Conservation (phyloP, 305 asterid species). For the Striga hermonthica region DNA sequence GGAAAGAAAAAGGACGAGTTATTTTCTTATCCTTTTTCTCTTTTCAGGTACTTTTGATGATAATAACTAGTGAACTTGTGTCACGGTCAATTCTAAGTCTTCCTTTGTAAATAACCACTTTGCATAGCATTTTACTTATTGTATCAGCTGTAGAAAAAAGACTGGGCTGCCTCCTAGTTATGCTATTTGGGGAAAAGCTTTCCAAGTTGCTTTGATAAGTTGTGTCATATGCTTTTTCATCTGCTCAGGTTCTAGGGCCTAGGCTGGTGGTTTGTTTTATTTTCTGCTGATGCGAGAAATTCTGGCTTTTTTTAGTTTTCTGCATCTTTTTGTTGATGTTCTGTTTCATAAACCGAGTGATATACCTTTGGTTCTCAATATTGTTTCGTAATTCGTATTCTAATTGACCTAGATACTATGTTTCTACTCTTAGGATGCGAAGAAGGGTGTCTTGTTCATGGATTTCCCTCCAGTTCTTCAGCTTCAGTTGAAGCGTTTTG, state of each 20-base stretch:
- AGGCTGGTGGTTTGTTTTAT: constrained; percentile 4
- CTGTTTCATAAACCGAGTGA: constrained; percentile 27
- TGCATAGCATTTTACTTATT: constrained; percentile 7
- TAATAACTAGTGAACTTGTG: not conserved
- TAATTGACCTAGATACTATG: constrained; percentile 29
- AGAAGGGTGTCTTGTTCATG: constrained; percentile 87
- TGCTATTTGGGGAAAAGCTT: not conserved
- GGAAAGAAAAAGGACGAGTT: not conserved
- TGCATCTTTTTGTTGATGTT: constrained; percentile 14
- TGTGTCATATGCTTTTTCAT: not conserved
- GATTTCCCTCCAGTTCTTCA: constrained; percentile 98
- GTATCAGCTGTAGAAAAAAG: constrained; percentile 1
- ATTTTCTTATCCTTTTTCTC: not conserved
- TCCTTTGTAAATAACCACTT: not conserved
- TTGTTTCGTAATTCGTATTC: constrained; percentile 2
- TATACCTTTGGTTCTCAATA: constrained; percentile 20
- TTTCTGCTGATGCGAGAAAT: constrained; percentile 13
- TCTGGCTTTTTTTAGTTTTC: constrained; percentile 15
- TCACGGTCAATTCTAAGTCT: not conserved
- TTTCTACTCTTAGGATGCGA: constrained; percentile 71
- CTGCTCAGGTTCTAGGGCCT: not conserved
- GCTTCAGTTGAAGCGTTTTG: constrained; percentile 94
- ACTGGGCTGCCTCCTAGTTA: not conserved
- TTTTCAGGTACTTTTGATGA: not conserved
- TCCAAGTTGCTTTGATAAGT: not conserved